Base-by-base conservation (phyloP, 2,329 filamentous ascomycete genomes). In the Calonectria honghensis region DNA sequence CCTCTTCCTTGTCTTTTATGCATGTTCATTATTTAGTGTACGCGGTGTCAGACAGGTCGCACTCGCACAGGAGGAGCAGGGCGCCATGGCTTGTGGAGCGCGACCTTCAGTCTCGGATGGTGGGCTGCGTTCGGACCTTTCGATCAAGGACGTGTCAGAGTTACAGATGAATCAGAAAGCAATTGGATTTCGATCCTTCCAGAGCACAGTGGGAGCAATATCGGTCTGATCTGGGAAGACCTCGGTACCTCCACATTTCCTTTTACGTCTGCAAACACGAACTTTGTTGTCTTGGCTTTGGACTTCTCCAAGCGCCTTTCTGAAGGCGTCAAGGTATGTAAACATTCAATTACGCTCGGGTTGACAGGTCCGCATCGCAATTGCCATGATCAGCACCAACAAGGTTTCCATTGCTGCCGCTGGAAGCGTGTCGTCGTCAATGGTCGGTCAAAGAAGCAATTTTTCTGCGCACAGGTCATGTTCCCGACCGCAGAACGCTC, bases 1-100 rank as follows among this genome's bases (percentile, higher is more conserved):
- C 75, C 52, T 57, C 9, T 72, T 29, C 32, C 50, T 51, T 48
- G 68, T 45, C 31, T 61, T 64, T 80, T 79, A 76, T 82, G 79
- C 81, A 77, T 75, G 73, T 77, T 68, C 73, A 80, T 76, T 77
- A 80, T 79, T 77, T 78, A 80, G 79, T 79, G 79, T 73, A 76
- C 72, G 51, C 73, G 35, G 48, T 72, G 64, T 80, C 71, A 77
- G 67, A 65, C 76, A 68, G 48, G 73, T 76, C 64, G 73, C 72
- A 75, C 69, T 63, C 66, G 71, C 64, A 75, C 73, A 72, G 67
- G 59, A 67, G 73, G 68, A 24, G 67, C 72, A 71, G 75, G 73
- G 73, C 74, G 73, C 70, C 70, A 68, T 61, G 61, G 39, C 68
- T 54, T 35, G 59, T 68, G 59, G 67, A 71, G 20, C 54, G 66